Conservation (phyloP, 768 basidiomycete genomes). For the Lentinula aciculospora region DNA sequence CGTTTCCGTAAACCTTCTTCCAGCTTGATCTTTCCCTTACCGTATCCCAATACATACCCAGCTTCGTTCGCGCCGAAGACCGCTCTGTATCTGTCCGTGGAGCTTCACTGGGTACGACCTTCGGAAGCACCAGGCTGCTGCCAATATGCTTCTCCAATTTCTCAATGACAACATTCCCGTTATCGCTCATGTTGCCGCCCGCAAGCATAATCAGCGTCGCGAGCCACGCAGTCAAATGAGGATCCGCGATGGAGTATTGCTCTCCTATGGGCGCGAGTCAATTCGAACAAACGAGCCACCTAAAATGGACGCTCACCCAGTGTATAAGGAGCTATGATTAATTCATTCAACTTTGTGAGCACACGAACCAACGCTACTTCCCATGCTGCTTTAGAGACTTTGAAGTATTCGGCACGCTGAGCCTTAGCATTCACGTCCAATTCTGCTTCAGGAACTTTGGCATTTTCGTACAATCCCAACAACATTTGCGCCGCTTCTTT, state of each 20-base stretch:
- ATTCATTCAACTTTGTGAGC: conserved; percentile 43
- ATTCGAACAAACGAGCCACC: too few relatives aligned
- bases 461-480: conserved; percentile 40
- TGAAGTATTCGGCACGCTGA: conserved; percentile 45
- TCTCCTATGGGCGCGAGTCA: conserved; percentile 51
- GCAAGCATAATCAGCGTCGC: conserved; percentile 51
- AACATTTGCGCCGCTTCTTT: conserved; percentile 36
- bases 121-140: conserved; percentile 23
- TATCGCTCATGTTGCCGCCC: conserved; percentile 45
- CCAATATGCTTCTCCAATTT: conserved; percentile 52
- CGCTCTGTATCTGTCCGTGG: conserved; percentile 9
- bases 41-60: conserved; percentile 67
- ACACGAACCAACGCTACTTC: conserved; percentile 38
- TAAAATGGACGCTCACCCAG: conserved; percentile 52
- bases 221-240: conserved; percentile 78
- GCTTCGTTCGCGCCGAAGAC: conserved; percentile 36
- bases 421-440: conserved; percentile 33
- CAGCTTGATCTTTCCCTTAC: conserved; percentile 64
- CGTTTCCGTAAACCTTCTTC: conserved; percentile 54
- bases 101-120: not conserved
- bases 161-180: conserved; percentile 42
- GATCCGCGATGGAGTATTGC: conserved; percentile 75
- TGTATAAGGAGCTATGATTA: conserved; percentile 57
- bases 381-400: conserved; percentile 48
- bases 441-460: conserved; percentile 31